Evolutionary conservation across 2,329 filamentous ascomycete genomes (phyloP).

Genomic region (Bipolaris gigantea): DNA sequence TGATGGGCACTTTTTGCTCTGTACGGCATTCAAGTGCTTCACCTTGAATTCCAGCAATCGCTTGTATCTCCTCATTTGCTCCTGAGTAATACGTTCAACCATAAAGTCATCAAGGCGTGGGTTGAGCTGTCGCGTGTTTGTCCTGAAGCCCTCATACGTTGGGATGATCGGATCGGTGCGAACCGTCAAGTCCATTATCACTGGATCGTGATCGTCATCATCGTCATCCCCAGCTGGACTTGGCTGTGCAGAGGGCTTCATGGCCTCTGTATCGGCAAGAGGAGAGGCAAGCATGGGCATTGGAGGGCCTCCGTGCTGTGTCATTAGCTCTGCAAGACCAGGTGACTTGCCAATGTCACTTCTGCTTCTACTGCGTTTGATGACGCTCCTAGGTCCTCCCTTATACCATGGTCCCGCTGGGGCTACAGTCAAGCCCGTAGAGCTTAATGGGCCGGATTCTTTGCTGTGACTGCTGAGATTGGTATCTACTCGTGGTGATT

Average conservation of each 20-base stretch:
- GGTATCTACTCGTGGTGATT: slow-evolving; percentile 47
- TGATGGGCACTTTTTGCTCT: slow-evolving; percentile 61
- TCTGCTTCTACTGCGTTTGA: slow-evolving; percentile 58
- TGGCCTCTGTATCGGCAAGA: slow-evolving; percentile 42
- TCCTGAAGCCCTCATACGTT: slow-evolving; percentile 73
- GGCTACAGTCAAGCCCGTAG: slow-evolving; percentile 39
- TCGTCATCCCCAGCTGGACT: slow-evolving; percentile 45
- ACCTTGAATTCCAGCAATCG: slow-evolving; percentile 69
- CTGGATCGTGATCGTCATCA: slow-evolving; percentile 55
- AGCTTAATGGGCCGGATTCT: slow-evolving; percentile 58
- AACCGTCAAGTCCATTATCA: slow-evolving; percentile 64
- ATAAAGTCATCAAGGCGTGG: slow-evolving; percentile 69
- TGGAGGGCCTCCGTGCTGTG: slow-evolving; percentile 60
- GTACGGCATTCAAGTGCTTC: slow-evolving; percentile 67
- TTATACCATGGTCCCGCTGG: slow-evolving; percentile 43
- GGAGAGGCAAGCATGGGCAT: slow-evolving; percentile 58
- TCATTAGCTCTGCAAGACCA: slow-evolving; percentile 59
- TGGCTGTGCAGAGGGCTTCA: slow-evolving; percentile 35
- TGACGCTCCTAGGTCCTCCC: slow-evolving; percentile 45
- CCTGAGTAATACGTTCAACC: slow-evolving; percentile 78
- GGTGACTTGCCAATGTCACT: slow-evolving; percentile 56
- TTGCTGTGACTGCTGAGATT: slow-evolving; percentile 49
- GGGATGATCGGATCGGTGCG: slow-evolving; percentile 70
- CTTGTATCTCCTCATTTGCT: slow-evolving; percentile 80
- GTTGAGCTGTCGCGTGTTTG: slow-evolving; percentile 73